Evolutionary conservation across 257 asterid species (phyloP), one percentile per base, ranked within the genome.

Genomic region (Plectranthus barbatus): DNA sequence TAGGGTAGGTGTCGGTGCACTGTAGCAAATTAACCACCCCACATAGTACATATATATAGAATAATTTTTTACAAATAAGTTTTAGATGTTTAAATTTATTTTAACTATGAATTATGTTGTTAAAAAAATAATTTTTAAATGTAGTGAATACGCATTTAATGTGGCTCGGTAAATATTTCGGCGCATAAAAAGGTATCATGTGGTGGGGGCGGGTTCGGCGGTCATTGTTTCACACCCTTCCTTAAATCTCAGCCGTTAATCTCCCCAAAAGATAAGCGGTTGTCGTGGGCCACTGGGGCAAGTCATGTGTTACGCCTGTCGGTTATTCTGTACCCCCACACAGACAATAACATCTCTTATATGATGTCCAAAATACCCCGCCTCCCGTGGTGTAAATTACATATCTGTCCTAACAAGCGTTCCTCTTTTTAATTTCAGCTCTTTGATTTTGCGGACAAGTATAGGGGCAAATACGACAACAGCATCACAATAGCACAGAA

Each of bases 391-490:
- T 0, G 37, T 23, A 1, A 41, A 58, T 67, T 2, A 50, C 55
- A 12, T 8, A 26, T 24, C 57, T 9, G 20, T 21, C 17, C 20
- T 67, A 56, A 15, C 74, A n/a, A 6, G 56, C 5, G 5, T 21
- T 21, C 52, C 56, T 41, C 9, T 41, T 13, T 63, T 56, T n/a
- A 33, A 14, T 71, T 75, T 71, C 97, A 92, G 99, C 89, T 92
- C 0, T 92, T 92, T 55, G 94, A 85, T 64, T 92, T 92, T 60
- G 97, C 99, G 50, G 88, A 89, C 81, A 89, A 85, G 75, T 89
- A 85, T 86, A 76, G 99, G 80, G 99, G 97, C 74, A 93, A 93
- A 82, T 93, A 93, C 40, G 99, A 93, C 74, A 74, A 84, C 34
- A 89, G 96, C 76, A 93, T 93, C 23, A 84, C 94, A 0, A 61